A percentile compares a stretch with the other conserved stretches of the same genome.
Conservation (phyloP, 805 yeast species). For the Saccharomycopsis schoenii region DNA sequence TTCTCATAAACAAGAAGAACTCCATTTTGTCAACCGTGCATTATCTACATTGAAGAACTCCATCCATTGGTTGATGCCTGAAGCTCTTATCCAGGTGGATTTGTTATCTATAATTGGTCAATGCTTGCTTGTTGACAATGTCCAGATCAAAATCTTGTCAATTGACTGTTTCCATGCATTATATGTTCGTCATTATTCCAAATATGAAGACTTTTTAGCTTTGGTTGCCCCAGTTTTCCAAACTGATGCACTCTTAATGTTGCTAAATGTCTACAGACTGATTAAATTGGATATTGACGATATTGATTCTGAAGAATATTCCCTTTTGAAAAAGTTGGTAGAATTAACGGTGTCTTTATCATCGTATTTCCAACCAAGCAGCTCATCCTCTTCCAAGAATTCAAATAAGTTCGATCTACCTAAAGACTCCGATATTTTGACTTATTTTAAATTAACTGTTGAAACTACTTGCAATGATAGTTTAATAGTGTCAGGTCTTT, state of each 20-base stretch:
- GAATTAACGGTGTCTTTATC: constrained; percentile 87
- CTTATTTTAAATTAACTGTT: constrained; percentile 65
- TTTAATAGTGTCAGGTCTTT: constrained; percentile 80
- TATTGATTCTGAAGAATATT: constrained; percentile 70
- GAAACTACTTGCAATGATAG: constrained; percentile 78
- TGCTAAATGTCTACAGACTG: constrained; percentile 51
- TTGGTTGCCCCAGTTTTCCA: constrained; percentile 73
- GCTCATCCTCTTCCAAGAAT: constrained; percentile 25
- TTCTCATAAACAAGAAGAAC: constrained; percentile 22
- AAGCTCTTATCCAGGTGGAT: constrained; percentile 56
- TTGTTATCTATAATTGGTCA: constrained; percentile 53
- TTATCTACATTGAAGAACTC: constrained; percentile 82
- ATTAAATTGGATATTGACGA: constrained; percentile 52
- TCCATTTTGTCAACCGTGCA: constrained; percentile 52
- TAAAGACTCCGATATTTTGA: constrained; percentile 49
- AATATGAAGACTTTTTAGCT: constrained; percentile 59
- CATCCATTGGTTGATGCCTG: constrained; percentile 83
- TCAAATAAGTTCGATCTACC: constrained; percentile 27
- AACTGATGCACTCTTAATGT: constrained; percentile 60
- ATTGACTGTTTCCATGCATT: constrained; percentile 86
- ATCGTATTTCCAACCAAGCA: constrained; percentile 53
- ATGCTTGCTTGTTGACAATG: constrained; percentile 48
- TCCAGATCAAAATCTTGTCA: constrained; percentile 68
- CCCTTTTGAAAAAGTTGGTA: constrained; percentile 78
- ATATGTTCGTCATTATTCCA: constrained; percentile 66